These are phyloP conservation scores for Saccharomycopsis vini DNA, from an alignment of 805 yeast genomes.

Conservation along the genomic window DNA sequence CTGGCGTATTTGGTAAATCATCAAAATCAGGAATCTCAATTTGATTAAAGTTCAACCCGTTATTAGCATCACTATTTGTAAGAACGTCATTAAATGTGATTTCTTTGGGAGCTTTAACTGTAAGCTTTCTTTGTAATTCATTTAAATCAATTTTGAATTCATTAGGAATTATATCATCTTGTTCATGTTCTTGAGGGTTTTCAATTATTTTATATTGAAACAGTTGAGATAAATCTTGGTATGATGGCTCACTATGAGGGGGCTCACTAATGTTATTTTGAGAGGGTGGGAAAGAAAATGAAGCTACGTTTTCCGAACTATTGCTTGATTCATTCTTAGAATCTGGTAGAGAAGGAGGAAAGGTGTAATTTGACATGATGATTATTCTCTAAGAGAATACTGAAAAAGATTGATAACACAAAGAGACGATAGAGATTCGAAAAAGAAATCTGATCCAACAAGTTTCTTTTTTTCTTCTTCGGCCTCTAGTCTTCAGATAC, in stretches of 20 bases:
- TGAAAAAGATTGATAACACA: not conserved
- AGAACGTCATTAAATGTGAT: no score
- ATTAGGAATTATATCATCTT: not conserved
- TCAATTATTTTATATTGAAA: not conserved
- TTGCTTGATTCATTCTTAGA: not conserved
- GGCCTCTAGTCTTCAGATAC: no score
- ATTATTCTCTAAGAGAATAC: not conserved
- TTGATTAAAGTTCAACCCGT: slow-evolving; percentile 5
- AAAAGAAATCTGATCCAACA: no score
- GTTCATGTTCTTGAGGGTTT: not conserved
- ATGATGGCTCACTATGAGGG: not conserved
- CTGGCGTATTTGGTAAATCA: slow-evolving; percentile 2
- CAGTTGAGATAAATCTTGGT: not conserved
- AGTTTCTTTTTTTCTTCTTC: no score
- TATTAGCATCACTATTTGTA: not conserved
- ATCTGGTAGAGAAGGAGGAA: slow-evolving; percentile 5
- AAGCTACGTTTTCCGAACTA: not conserved
- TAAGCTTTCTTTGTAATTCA: slow-evolving; percentile 14
- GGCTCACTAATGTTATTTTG: not conserved
- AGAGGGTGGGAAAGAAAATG: not conserved
- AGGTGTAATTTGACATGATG: slow-evolving; percentile 9
- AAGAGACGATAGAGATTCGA: no score
- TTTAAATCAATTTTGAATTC: slow-evolving; percentile 13
- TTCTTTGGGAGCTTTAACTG: not conserved
- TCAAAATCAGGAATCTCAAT: slow-evolving; percentile 17